Conservation (phyloP, 139 green algal genomes). For the Yamagishiella unicocca region DNA sequence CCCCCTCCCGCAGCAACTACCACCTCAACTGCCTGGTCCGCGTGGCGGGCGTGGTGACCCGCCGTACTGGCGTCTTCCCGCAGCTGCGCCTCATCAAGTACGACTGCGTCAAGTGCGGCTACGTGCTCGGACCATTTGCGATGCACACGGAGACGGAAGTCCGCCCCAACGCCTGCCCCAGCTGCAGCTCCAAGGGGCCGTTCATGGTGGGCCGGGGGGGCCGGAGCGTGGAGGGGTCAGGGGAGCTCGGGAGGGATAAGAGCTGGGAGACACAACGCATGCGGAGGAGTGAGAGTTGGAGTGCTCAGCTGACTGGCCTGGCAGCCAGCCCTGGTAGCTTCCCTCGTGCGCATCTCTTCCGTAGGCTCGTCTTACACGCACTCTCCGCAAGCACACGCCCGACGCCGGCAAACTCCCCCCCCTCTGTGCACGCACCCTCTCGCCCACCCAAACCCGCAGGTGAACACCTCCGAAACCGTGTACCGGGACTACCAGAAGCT, state of each 20-base stretch:
- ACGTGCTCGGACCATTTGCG: slow-evolving; percentile 93
- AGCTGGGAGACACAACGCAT: too few relatives aligned
- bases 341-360: too few relatives aligned
- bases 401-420: too few relatives aligned
- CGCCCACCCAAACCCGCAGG: slow-evolving; percentile 50
- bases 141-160: slow-evolving; percentile 79
- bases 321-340: too few relatives aligned
- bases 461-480: slow-evolving; percentile 91
- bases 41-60: slow-evolving; percentile 93
- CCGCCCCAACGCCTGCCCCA: slow-evolving; percentile 84
- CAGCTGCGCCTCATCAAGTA: slow-evolving; percentile 94
- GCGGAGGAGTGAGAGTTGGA: too few relatives aligned
- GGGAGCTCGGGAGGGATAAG: too few relatives aligned
- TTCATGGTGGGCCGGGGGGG: slow-evolving; percentile 80
- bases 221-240: too few relatives aligned
- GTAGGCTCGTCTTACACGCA: too few relatives aligned
- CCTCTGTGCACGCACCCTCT: not conserved
- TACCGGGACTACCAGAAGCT: slow-evolving; percentile 99
- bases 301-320: too few relatives aligned
- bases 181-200: slow-evolving; percentile 91
- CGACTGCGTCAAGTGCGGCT: slow-evolving; percentile 92
- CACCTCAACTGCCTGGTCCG: slow-evolving; percentile 93
- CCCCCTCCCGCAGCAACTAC: slow-evolving; percentile 55
- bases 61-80: slow-evolving; percentile 97
- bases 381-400: too few relatives aligned